phyloP scores from a whole-genome alignment of 768 basidiomycete genomes.

The Dacryopinax spathularia region DNA sequence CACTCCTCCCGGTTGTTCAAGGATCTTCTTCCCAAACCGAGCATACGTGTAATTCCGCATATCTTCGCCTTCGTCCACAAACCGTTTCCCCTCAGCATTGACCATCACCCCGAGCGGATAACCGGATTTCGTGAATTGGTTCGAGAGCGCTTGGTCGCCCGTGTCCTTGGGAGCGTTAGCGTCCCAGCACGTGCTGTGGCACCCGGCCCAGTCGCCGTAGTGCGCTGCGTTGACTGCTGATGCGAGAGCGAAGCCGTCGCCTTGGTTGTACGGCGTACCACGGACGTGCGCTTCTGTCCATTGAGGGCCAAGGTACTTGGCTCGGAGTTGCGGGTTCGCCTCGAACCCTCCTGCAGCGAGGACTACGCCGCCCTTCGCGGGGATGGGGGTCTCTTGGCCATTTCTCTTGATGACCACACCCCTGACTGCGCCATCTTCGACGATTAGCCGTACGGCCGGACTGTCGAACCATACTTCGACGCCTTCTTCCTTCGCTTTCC shows the following conservation, averaged over 20 bases:
- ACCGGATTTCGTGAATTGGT: constrained; percentile 60
- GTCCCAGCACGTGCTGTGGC: constrained; percentile 62
- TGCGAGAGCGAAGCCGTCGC: constrained; percentile 45
- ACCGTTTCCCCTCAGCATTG: constrained; percentile 41
- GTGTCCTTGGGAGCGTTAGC: constrained; percentile 38
- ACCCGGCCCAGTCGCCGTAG: constrained; percentile 51
- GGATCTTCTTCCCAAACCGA: constrained; percentile 46
- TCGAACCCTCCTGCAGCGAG: constrained; percentile 58
- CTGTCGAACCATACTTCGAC: constrained; percentile 46
- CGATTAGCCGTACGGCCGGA: constrained; percentile 29
- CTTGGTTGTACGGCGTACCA: constrained; percentile 58
- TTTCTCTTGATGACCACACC: constrained; percentile 35
- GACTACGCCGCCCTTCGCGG: constrained; percentile 35
- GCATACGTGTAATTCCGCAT: constrained; percentile 63
- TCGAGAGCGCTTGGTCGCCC: constrained; percentile 46
- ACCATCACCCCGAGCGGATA: constrained; percentile 61
- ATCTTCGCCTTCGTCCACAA: constrained; percentile 60
- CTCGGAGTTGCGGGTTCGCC: constrained; percentile 38
- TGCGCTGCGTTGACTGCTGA: constrained; percentile 23
- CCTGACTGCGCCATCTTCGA: constrained; percentile 28
- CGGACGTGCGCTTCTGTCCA: constrained; percentile 54
- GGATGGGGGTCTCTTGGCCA: constrained; percentile 28
- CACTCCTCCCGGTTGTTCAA: constrained; percentile 41
- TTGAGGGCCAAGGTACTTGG: constrained; percentile 39
- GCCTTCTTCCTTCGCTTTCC: constrained; percentile 25